A percentile compares a stretch with the other conserved stretches of the same genome.
phyloP scores from a whole-genome alignment of 2,329 filamentous ascomycete species.

The Taxawa tesnikishii region DNA sequence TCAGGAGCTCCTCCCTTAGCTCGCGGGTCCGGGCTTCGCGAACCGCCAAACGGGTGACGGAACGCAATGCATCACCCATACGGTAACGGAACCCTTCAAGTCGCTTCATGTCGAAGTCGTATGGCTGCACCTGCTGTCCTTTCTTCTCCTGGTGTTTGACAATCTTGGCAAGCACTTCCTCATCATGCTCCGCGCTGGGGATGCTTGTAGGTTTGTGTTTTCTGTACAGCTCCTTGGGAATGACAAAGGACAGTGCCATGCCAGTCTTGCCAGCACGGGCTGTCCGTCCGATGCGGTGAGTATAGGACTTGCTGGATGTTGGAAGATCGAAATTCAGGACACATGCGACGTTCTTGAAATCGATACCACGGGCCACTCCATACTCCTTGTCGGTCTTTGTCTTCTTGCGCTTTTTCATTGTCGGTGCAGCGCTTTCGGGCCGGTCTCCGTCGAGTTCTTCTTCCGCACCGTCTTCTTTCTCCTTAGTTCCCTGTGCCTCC shows the following conservation, averaged over 20 bases:
- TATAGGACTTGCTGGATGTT: constrained; percentile 77
- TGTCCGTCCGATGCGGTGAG: constrained; percentile 91
- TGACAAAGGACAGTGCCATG: constrained; percentile 90
- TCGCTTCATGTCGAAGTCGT: constrained; percentile 88
- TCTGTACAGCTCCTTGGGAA: constrained; percentile 68
- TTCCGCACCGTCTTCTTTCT: constrained; percentile 13
- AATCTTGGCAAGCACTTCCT: constrained; percentile 72
- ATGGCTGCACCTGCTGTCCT: constrained; percentile 74
- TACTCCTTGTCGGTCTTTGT: constrained; percentile 70
- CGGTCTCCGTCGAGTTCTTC: constrained; percentile 8
- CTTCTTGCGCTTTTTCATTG: constrained; percentile 28
- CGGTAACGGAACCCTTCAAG: constrained; percentile 91
- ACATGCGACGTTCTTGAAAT: constrained; percentile 89
- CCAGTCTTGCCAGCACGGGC: constrained; percentile 82
- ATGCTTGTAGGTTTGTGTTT: constrained; percentile 84
- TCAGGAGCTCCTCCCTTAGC: constrained; percentile 76
- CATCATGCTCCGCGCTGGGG: constrained; percentile 65
- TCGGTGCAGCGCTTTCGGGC: constrained; percentile 12
- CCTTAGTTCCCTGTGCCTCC: constrained; percentile 22
- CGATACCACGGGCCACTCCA: constrained; percentile 88
- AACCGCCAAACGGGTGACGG: constrained; percentile 80
- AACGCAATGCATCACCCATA: constrained; percentile 80
- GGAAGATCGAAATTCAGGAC: constrained; percentile 97
- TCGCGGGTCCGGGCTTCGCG: constrained; percentile 83
- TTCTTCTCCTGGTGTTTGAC: constrained; percentile 64